These are phyloP conservation scores for Biscogniauxia sp. DNA, from an alignment of 2,329 filamentous ascomycete genomes.

Conservation along the genomic window DNA sequence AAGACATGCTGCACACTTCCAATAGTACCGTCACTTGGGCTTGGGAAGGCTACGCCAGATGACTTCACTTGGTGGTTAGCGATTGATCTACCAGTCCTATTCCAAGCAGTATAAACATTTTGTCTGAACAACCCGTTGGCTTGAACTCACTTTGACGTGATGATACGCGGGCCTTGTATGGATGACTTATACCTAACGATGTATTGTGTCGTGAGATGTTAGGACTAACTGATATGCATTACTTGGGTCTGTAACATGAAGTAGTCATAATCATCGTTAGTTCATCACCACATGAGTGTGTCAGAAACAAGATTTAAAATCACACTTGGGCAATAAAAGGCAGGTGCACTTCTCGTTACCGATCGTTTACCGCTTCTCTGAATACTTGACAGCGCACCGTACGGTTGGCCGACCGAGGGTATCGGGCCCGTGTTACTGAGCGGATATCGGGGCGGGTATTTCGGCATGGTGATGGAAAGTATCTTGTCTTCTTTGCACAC, in stretches of 20 bases:
- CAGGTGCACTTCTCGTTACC: background rate
- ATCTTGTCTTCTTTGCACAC: background rate
- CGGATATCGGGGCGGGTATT: background rate
- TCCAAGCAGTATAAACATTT: background rate
- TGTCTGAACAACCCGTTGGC: background rate
- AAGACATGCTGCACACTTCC: constrained; percentile 13
- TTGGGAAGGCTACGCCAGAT: background rate
- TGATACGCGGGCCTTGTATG: background rate
- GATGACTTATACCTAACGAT: background rate
- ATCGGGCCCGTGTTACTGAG: background rate
- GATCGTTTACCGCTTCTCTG: background rate
- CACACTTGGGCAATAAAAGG: background rate
- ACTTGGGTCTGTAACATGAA: too few relatives aligned
- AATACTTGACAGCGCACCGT: background rate
- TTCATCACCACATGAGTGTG: background rate
- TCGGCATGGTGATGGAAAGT: background rate
- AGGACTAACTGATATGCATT: too few relatives aligned
- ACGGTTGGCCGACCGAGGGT: background rate
- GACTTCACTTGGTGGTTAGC: background rate
- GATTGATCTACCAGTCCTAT: background rate
- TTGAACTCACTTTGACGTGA: background rate
- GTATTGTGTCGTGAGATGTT: background rate
- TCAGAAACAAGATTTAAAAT: background rate
- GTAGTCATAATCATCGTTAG: too few relatives aligned
- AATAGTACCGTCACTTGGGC: background rate